A percentile compares a stretch with the other conserved stretches of the same genome.
Conservation (phyloP, 345 rosid species). For the Rhodamnia rubescens region DNA sequence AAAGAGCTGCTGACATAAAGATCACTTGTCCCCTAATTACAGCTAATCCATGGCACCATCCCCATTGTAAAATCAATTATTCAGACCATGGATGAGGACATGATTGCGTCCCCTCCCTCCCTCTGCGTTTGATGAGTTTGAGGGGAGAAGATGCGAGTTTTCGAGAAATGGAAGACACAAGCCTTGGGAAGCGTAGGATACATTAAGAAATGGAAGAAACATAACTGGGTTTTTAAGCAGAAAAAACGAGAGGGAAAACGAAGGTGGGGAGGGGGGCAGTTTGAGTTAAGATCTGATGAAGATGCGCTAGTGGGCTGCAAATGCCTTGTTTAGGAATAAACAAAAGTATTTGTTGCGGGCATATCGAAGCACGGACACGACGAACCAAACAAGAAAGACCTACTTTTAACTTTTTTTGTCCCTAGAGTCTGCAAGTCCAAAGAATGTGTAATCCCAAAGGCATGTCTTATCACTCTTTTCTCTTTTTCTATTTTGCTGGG, state of each 20-base stretch:
- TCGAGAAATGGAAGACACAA: slow-evolving; percentile 18
- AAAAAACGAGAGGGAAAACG: background rate
- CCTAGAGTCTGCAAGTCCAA: slow-evolving; percentile 3
- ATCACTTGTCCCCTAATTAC: background rate
- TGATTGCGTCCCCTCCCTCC: background rate
- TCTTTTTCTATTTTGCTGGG: background rate
- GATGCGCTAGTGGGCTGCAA: background rate
- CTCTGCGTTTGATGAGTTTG: slow-evolving; percentile 7
- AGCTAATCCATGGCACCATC: background rate
- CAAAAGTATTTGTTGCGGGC: background rate
- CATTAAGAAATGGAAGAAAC: background rate
- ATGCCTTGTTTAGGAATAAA: background rate
- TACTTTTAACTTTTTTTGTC: background rate
- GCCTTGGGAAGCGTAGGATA: slow-evolving; percentile 17
- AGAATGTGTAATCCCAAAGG: slow-evolving; percentile 39
- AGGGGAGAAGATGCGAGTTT: slow-evolving; percentile 6
- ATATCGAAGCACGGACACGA: background rate
- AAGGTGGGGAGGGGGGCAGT: background rate
- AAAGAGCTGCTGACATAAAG: background rate
- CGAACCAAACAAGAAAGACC: background rate
- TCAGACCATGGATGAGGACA: slow-evolving; percentile 8
- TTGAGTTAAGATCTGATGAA: background rate
- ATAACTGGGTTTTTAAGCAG: background rate
- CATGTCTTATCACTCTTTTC: slow-evolving; percentile 25
- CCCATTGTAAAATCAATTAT: background rate